Evolutionary conservation across 75 land plant genomes (phyloP), one percentile per base, ranked within the genome.

Genomic region (Pseudotsuga menziesii): DNA sequence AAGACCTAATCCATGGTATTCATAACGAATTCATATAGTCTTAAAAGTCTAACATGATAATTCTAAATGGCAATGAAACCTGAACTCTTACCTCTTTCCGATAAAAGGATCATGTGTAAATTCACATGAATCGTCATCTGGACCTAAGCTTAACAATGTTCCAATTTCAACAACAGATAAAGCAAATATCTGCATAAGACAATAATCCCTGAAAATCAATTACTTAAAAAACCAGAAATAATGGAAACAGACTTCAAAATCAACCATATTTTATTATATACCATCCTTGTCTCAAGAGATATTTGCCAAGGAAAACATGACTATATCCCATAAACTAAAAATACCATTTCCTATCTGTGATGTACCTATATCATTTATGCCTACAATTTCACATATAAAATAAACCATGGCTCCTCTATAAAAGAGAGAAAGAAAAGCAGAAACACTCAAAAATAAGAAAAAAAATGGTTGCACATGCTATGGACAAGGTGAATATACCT

Each of bases 51-150:
- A 75, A 14, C 11, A 14, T 7, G 0, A 41, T 20, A 5, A 55
- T 23, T 58, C n/a, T 62, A 27, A 36, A 8, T 16, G 3, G 3
- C 12, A 5, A 39, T 8, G 36, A 20, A 67, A 36, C 25, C 12
- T 5, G 5, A 32, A 67, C 44, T 67, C 39, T 19, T 67, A 80
- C 95, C 89, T 88, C 75, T 89, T 77, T 54, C 81, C 85, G 87
- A 89, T 88, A 58, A 84, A 80, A 59, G 91, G 91, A 73, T 93
- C 96, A 80, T 93, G 96, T 72, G 88, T 82, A 75, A 93, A 91
- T 80, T 93, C 93, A 70, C 88, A 85, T 36, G 90, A 78, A 72
- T 86, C n/a, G n/a, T n/a, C 91, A 27, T 56, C 44, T 11, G 88
- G 76, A 73, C 79, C 87, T 66, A 91, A 81, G 66, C 81, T 84